Conservation (phyloP, 352 stramenopile genomes). For the Globisporangium paddicum region DNA sequence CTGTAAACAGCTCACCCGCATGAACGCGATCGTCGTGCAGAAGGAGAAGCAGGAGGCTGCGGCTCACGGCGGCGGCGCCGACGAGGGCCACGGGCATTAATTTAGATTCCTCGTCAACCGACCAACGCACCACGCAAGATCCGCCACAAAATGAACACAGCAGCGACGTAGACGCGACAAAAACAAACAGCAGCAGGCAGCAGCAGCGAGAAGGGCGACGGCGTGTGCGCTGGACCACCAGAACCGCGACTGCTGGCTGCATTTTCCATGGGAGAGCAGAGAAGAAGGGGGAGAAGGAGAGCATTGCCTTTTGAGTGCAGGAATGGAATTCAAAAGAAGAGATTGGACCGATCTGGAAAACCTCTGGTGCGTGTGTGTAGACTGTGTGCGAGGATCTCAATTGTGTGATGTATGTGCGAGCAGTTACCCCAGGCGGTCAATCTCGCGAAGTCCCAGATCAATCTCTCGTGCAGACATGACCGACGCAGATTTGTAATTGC, state of each 20-base stretch:
- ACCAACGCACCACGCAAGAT: not conserved
- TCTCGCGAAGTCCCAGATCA: not conserved
- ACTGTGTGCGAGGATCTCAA: not conserved
- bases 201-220: slow-evolving; percentile 1
- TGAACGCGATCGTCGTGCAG: slow-evolving; percentile 79
- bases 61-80: slow-evolving; percentile 24
- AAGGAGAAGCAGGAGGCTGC: slow-evolving; percentile 71
- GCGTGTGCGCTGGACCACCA: slow-evolving; percentile 7
- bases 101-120: slow-evolving; percentile 13
- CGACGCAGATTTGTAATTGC: not conserved
- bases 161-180: not conserved
- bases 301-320: slow-evolving; percentile 10
- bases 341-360: not conserved
- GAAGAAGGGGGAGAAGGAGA: not conserved
- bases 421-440: not conserved
- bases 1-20: slow-evolving; percentile 55
- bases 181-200: slow-evolving; percentile 5
- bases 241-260: slow-evolving; percentile 6
- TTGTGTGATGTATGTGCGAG: not conserved
- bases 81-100: slow-evolving; percentile 50
- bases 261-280: not conserved
- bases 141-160: not conserved
- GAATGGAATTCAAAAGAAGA: slow-evolving; percentile 13
- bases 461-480: not conserved
- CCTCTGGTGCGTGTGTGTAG: not conserved